These are phyloP conservation scores for Periconia sp. DNA, from an alignment of 2,329 filamentous ascomycete genomes.

Conservation along the genomic window DNA sequence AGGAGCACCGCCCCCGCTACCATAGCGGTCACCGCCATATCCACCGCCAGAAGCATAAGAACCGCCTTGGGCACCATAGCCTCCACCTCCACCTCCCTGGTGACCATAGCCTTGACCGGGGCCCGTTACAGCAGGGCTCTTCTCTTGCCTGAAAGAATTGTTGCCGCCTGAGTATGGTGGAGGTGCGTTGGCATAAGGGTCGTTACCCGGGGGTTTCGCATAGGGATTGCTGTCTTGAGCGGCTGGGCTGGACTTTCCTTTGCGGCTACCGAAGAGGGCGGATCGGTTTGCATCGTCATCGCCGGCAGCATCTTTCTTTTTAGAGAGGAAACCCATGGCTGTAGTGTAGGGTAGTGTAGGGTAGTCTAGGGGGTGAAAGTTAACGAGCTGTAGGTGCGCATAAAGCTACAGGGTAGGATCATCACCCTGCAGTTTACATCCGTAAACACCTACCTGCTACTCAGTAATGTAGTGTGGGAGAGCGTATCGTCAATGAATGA, in stretches of 20 bases:
- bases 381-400: too few species aligned
- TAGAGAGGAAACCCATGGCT: constrained; percentile 54
- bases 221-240: constrained; percentile 58
- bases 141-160: constrained; percentile 43
- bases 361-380: not conserved
- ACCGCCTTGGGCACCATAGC: constrained; percentile 29
- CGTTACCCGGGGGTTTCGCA: constrained; percentile 49
- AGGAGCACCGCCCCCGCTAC: constrained; percentile 30
- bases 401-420: too few species aligned
- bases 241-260: constrained; percentile 51
- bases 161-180: constrained; percentile 42
- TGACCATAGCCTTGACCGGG: constrained; percentile 23
- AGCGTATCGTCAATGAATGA: not conserved
- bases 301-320: constrained; percentile 55
- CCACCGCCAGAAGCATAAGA: constrained; percentile 33
- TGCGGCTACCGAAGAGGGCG: constrained; percentile 62
- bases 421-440: not conserved
- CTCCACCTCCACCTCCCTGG: constrained; percentile 52
- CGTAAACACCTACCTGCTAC: not conserved
- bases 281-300: constrained; percentile 57
- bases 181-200: constrained; percentile 55
- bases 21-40: constrained; percentile 56
- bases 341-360: too few species aligned
- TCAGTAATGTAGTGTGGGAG: not conserved
- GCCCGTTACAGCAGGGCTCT: constrained; percentile 45